Percentiles rank a stretch among this genome's conserved stretches.
Evolutionary conservation across 2,329 filamentous ascomycete species (phyloP).

Genomic region (Lomentospora prolificans): DNA sequence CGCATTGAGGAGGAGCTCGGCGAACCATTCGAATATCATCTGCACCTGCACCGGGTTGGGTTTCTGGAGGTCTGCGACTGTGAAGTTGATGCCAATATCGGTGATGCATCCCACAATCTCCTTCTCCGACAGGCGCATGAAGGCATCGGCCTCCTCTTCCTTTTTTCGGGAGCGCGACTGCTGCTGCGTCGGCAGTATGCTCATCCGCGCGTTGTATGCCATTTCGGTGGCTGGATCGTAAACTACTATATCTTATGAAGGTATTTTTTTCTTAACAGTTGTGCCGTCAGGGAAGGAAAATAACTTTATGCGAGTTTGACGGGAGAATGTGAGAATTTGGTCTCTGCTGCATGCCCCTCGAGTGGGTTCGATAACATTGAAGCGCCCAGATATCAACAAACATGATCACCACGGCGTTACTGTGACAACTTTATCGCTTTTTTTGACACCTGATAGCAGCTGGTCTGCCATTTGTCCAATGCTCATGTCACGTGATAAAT

Average conservation of each 20-base stretch:
- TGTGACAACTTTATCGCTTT: not conserved
- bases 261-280: not conserved
- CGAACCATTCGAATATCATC: slow-evolving; percentile 97
- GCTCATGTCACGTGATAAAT: not conserved
- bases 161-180: slow-evolving; percentile 46
- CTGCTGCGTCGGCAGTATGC: slow-evolving; percentile 47
- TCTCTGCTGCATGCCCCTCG: no score
- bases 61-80: slow-evolving; percentile 77
- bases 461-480: no score
- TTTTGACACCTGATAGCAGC: no score
- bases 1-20: slow-evolving; percentile 84
- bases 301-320: not conserved
- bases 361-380: no score
- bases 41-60: slow-evolving; percentile 92
- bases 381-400: slow-evolving; percentile 1
- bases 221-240: slow-evolving; percentile 24
- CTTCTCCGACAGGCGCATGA: slow-evolving; percentile 51
- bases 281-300: not conserved
- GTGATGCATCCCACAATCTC: slow-evolving; percentile 97
- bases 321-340: not conserved
- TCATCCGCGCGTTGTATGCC: slow-evolving; percentile 51
- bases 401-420: not conserved
- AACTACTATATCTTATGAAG: not conserved
- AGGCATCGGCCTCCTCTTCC: slow-evolving; percentile 49
- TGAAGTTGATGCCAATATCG: slow-evolving; percentile 89